Evolutionary conservation across 371 early-diverging fungal species (phyloP).

Genomic region (Mortierella sp.): DNA sequence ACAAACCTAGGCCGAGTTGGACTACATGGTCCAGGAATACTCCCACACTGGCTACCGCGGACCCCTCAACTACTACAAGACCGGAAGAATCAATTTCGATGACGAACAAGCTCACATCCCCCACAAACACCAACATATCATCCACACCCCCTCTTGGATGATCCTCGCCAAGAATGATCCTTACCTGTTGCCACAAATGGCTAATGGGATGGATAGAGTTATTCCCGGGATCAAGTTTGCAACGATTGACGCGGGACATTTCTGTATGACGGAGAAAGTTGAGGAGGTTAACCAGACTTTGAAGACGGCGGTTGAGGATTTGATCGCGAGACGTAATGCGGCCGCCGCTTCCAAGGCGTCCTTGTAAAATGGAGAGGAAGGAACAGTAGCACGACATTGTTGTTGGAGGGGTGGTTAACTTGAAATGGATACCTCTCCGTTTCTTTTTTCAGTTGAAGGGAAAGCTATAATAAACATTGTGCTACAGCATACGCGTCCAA

Average conservation of each 20-base stretch:
- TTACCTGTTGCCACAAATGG: conserved; percentile 27
- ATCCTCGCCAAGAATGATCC: conserved; percentile 34
- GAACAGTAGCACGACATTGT: too few relatives aligned
- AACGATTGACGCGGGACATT: conserved; percentile 25
- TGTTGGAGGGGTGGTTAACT: too few relatives aligned
- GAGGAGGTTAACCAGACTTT: conserved; percentile 26
- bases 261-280: conserved; percentile 37
- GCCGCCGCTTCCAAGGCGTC: conserved; percentile 3
- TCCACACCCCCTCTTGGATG: conserved; percentile 36
- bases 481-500: too few relatives aligned
- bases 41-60: conserved; percentile 30
- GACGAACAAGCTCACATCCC: conserved; percentile 17
- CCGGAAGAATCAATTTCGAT: conserved; percentile 40
- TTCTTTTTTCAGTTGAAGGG: too few relatives aligned
- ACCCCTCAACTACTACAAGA: conserved; percentile 53
- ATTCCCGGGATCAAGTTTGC: conserved; percentile 29
- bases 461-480: too few relatives aligned
- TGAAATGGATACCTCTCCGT: too few relatives aligned
- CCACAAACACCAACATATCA: background rate
- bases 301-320: conserved; percentile 30
- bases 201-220: conserved; percentile 20
- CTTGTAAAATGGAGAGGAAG: conserved; percentile 11
- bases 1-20: conserved; percentile 16
- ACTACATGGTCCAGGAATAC: conserved; percentile 29
- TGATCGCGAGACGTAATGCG: background rate